Evolutionary conservation across 129 eudicot genomes (phyloP).

Genomic region (Escallonia herrerae): DNA sequence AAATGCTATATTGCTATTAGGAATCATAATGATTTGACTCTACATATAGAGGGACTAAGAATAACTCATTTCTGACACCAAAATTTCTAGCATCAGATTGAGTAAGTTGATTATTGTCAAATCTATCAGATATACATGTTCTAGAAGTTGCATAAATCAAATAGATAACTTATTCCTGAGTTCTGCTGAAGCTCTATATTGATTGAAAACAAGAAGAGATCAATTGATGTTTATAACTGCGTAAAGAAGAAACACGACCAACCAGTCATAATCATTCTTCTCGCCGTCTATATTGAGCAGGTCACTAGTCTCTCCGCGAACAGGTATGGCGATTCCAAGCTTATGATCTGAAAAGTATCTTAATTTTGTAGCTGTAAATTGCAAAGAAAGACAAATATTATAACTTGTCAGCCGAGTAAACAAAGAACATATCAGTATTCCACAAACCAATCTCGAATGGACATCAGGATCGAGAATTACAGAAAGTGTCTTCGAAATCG

Average conservation of each 20-base stretch:
- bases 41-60: background rate
- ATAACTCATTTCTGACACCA: background rate
- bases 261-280: conserved; percentile 98
- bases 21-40: background rate
- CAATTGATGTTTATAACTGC: background rate
- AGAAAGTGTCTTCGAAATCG: conserved; percentile 69
- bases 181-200: too few species aligned
- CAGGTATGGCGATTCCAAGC: conserved; percentile 62
- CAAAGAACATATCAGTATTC: background rate
- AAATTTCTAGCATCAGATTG: background rate
- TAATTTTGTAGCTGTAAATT: conserved; percentile 52
- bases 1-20: background rate
- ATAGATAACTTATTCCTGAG: too few species aligned
- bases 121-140: background rate
- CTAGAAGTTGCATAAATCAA: background rate
- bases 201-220: too few species aligned
- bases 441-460: conserved; percentile 2
- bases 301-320: conserved; percentile 87
- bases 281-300: conserved; percentile 77
- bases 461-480: conserved; percentile 33
- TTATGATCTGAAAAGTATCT: conserved; percentile 61
- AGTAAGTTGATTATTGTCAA: too few species aligned
- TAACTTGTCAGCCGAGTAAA: conserved; percentile 14
- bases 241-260: conserved; percentile 23
- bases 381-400: conserved; percentile 14